Evolutionary conservation across 331 rosid genomes (phyloP).

Genomic region (Acacia concinna): DNA sequence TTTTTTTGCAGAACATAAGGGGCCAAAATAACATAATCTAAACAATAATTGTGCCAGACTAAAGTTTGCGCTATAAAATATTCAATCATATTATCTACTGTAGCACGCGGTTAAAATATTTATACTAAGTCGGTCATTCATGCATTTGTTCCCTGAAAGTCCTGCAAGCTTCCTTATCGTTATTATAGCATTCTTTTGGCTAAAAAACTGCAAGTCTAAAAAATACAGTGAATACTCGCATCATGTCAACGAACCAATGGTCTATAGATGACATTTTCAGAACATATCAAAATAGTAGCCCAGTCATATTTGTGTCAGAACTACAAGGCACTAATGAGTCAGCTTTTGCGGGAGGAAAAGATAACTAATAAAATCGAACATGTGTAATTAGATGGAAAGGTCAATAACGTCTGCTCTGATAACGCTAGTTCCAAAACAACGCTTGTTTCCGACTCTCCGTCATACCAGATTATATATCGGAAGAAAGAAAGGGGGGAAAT

Average conservation of each 20-base stretch:
- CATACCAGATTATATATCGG: neutral
- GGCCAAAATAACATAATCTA: neutral
- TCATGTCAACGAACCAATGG: neutral
- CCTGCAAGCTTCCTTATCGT: neutral
- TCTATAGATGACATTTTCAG: neutral
- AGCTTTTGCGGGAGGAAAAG: neutral
- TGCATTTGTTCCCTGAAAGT: neutral
- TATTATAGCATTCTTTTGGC: neutral
- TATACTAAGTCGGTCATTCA: neutral
- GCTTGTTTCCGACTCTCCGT: neutral
- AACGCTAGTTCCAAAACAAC: neutral
- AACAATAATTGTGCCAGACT: neutral
- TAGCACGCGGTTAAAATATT: neutral
- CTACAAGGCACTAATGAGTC: no score
- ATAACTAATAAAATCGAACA: neutral
- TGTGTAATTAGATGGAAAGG: neutral
- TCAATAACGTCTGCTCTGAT: neutral
- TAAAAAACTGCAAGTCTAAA: neutral
- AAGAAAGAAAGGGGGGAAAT: neutral
- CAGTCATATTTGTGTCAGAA: neutral
- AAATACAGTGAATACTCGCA: neutral
- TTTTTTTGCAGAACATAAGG: neutral
- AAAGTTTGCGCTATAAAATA: neutral
- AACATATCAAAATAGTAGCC: neutral
- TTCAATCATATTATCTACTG: neutral